These are phyloP conservation scores for Morella rubra DNA, from an alignment of 306 rosid genomes.

Conservation along the genomic window DNA sequence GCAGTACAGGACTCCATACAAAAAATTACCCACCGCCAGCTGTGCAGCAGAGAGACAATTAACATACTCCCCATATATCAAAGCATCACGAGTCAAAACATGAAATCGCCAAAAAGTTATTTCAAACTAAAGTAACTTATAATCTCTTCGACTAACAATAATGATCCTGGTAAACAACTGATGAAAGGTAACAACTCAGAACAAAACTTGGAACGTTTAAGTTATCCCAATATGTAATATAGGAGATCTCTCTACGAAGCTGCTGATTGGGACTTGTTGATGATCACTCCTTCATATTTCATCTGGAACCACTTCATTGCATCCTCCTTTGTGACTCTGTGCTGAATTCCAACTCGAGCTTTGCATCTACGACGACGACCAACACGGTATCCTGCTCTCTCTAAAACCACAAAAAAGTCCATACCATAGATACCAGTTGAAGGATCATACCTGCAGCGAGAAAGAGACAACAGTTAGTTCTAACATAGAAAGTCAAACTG, in stretches of 20 bases:
- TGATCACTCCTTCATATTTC: slow-evolving; percentile 62
- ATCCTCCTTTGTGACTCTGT: slow-evolving; percentile 58
- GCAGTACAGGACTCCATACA: background rate
- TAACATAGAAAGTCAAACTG: too few species aligned
- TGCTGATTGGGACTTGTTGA: slow-evolving; percentile 52
- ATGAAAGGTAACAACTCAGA: background rate
- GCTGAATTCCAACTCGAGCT: slow-evolving; percentile 58
- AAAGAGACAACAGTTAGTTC: slow-evolving; percentile 2
- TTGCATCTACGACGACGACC: slow-evolving; percentile 60
- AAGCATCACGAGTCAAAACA: background rate
- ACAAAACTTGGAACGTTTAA: slow-evolving; percentile 21
- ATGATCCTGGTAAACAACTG: slow-evolving; percentile 3
- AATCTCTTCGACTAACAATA: background rate
- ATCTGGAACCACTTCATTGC: slow-evolving; percentile 74
- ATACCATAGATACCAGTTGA: slow-evolving; percentile 67
- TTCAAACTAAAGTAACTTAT: slow-evolving; percentile 3
- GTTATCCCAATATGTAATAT: background rate
- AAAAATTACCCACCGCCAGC: too few species aligned
- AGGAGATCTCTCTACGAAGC: slow-evolving; percentile 15
- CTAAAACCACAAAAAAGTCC: slow-evolving; percentile 57
- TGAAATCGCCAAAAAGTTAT: background rate
- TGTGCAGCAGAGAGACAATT: too few species aligned
- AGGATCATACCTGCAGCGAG: slow-evolving; percentile 46
- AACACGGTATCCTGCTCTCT: slow-evolving; percentile 59
- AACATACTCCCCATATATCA: background rate